Conservation (phyloP, 2,329 filamentous ascomycete species). For the Hirsutella minnesotensis region DNA sequence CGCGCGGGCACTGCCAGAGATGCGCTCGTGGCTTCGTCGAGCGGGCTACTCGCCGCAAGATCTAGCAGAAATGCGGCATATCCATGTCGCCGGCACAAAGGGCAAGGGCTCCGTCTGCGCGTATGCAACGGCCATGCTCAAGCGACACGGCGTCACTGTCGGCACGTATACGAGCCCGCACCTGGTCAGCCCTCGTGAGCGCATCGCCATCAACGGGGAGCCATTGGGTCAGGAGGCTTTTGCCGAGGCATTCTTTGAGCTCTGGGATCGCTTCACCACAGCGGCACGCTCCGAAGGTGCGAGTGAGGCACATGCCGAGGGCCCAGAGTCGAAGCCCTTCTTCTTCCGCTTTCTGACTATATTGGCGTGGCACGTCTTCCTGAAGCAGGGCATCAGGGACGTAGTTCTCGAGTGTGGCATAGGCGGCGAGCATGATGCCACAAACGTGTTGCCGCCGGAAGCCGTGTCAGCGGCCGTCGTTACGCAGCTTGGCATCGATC, state of each 20-base stretch:
- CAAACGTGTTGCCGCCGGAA: conserved; percentile 60
- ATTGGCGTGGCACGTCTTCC: conserved; percentile 74
- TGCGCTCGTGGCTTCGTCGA: conserved; percentile 63
- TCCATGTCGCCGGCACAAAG: conserved; percentile 90
- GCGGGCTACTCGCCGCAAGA: conserved; percentile 54
- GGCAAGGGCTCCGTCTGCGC: conserved; percentile 86
- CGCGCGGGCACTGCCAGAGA: conserved; percentile 66
- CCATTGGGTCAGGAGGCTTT: conserved; percentile 60
- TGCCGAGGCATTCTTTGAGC: conserved; percentile 67
- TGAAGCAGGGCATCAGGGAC: conserved; percentile 61
- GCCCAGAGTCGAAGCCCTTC: conserved; percentile 61
- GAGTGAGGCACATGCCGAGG: conserved; percentile 31
- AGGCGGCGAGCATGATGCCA: conserved; percentile 86
- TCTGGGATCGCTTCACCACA: conserved; percentile 55
- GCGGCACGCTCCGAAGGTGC: conserved; percentile 22
- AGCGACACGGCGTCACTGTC: conserved; percentile 27
- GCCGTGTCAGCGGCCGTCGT: conserved; percentile 62
- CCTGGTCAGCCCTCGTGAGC: conserved; percentile 69
- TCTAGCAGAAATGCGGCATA: conserved; percentile 34
- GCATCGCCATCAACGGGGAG: conserved; percentile 67
- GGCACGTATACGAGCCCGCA: conserved; percentile 83
- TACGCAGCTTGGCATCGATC: conserved; percentile 75
- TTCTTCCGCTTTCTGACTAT: conserved; percentile 91
- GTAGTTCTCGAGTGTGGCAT: conserved; percentile 90
- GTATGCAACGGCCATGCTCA: conserved; percentile 69